Base-by-base conservation (phyloP, 1,139 yeast genomes). In the Hanseniaspora uvarum region DNA sequence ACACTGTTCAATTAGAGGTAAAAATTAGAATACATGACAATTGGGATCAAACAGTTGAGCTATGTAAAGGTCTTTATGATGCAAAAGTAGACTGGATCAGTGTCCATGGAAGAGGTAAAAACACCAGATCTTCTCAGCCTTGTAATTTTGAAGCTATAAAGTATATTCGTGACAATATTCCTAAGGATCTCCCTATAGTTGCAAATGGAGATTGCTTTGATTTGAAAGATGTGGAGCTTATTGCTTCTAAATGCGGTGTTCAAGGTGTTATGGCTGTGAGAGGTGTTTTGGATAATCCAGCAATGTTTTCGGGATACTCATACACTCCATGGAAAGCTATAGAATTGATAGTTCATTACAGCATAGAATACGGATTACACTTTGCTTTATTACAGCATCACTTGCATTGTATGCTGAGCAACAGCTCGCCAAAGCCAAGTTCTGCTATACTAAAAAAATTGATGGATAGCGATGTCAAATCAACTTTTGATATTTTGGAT, bases 201-300 rank as follows among this genome's bases (percentile, higher is more conserved):
- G 96, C 98, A 2, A 94, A 94, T 63, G 98, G 98, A 11, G 98
- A 94, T 68, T 92, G 95, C 61, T 85, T 84, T 62, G 68, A 78
- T 1, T 69, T 80, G 34, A 71, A 72, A 16, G 96, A 87, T 65
- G 82, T 86, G 23, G 61, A 71, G 34, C 65, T 67, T 23, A 88
- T 89, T 33, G 79, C 79, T 0, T 71, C 76, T 18, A 66, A 66
- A 48, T 88, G 97, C 0, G 84, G 84, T 0, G 88, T 80, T 34
- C 94, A 87, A 64, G 98, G 97, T 6, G 85, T 92, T 6, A 92
- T 92, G 98, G 85, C 97, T 1, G 98, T 87, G 0, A 72, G 98
- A 59, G 98, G 98, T 0, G 72, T 87, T 3, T 71, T 92, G 54
- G 72, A 78, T 33, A 92, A 92, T 63, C 98, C 98, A 0, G 95